phyloP scores from a whole-genome alignment of 2,329 filamentous ascomycete species.

The Calonectria honghensis region DNA sequence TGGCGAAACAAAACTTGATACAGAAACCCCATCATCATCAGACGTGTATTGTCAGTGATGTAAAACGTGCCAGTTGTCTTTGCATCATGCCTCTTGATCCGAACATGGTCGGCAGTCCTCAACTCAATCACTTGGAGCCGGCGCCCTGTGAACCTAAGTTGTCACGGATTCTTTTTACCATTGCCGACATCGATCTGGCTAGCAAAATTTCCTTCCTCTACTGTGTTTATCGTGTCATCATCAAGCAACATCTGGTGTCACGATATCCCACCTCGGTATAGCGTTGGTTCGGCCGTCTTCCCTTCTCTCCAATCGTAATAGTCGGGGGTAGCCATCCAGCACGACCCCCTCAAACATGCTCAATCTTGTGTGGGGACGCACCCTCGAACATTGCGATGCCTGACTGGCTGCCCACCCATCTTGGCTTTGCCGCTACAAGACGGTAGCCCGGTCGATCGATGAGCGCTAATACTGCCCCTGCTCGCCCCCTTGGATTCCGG shows the following conservation, averaged over 20 bases:
- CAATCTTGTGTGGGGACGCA: constrained; percentile 36
- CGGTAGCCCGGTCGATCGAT: constrained; percentile 53
- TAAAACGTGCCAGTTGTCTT: background rate
- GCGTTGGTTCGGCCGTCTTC: constrained; percentile 40
- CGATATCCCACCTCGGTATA: constrained; percentile 41
- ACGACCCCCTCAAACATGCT: constrained; percentile 20
- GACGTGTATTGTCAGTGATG: background rate
- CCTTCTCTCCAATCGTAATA: constrained; percentile 25
- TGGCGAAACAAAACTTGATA: constrained; percentile 25
- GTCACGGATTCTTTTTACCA: background rate
- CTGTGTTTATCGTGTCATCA: constrained; percentile 30
- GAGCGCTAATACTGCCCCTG: constrained; percentile 41
- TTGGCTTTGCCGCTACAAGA: constrained; percentile 54
- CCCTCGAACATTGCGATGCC: constrained; percentile 31
- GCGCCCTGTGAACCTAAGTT: constrained; percentile 10
- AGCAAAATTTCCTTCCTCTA: constrained; percentile 25
- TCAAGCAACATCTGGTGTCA: constrained; percentile 33
- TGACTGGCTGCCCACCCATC: constrained; percentile 42
- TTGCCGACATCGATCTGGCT: constrained; percentile 12
- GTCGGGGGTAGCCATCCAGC: constrained; percentile 20
- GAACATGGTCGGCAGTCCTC: constrained; percentile 5
- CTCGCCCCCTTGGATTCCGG: constrained; percentile 38
- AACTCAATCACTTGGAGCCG: constrained; percentile 28
- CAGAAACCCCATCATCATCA: constrained; percentile 28
- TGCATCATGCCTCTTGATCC: constrained; percentile 1